Conservation (phyloP, 805 yeast genomes). For the Saccharomycopsis sp. region DNA sequence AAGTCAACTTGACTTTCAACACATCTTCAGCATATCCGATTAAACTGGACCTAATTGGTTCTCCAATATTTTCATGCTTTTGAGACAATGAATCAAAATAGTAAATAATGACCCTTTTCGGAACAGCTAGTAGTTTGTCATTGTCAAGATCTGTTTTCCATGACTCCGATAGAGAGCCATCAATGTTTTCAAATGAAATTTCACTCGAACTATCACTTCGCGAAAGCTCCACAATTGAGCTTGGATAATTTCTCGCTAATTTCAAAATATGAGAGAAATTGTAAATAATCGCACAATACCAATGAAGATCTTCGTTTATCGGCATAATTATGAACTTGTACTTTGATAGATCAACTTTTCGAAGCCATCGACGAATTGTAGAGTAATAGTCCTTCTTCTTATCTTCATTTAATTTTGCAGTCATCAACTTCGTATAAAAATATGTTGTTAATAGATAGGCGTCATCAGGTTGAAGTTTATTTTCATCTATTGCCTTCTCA, state of each 20-base stretch:
- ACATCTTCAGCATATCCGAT: constrained; percentile 65
- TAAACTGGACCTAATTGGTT: constrained; percentile 52
- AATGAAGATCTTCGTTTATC: constrained; percentile 72
- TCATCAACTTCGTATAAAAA: constrained; percentile 62
- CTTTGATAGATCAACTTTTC: constrained; percentile 53
- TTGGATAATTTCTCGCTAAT: background rate
- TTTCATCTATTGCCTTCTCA: constrained; percentile 5
- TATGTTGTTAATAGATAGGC: constrained; percentile 71
- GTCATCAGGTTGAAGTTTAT: constrained; percentile 29
- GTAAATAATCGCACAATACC: constrained; percentile 77
- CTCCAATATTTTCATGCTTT: constrained; percentile 43
- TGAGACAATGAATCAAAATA: constrained; percentile 74
- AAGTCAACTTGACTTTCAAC: constrained; percentile 40
- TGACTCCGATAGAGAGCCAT: background rate
- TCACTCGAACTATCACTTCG: background rate
- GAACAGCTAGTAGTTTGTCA: too few relatives aligned
- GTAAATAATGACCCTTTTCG: constrained; percentile 36
- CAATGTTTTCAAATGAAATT: background rate
- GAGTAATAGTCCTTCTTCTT: constrained; percentile 37
- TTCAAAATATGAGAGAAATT: constrained; percentile 35
- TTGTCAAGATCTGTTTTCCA: too few relatives aligned
- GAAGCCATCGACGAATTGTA: constrained; percentile 73
- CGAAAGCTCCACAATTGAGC: background rate
- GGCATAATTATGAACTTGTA: constrained; percentile 68
- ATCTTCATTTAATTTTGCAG: constrained; percentile 24